These are phyloP conservation scores for Curvularia hawaiiensis DNA, from an alignment of 2,329 filamentous ascomycete species.

Conservation along the genomic window DNA sequence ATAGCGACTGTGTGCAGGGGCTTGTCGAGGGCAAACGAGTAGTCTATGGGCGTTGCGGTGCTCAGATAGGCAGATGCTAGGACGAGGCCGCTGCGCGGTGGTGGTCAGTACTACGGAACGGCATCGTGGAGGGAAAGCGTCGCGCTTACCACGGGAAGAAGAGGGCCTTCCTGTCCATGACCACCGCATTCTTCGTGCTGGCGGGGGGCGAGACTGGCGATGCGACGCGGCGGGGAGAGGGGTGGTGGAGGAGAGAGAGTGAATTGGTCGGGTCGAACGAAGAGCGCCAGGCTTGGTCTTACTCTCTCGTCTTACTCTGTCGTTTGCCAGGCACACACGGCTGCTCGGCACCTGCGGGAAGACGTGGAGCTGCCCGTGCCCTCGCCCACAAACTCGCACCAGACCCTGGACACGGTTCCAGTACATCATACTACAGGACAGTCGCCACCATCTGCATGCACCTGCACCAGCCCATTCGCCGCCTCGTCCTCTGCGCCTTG, in stretches of 20 bases:
- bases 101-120: conserved; percentile 21
- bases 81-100: conserved; percentile 42
- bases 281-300: conserved; percentile 14
- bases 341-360: conserved; percentile 13
- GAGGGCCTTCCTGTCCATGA: conserved; percentile 45
- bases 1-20: conserved; percentile 41
- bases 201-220: conserved; percentile 29
- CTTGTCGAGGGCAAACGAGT: conserved; percentile 46
- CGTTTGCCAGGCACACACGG: conserved; percentile 12
- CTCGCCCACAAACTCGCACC: too few species aligned
- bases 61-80: conserved; percentile 42
- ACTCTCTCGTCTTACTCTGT: not conserved
- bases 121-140: not conserved
- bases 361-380: conserved; percentile 16
- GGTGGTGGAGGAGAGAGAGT: not conserved
- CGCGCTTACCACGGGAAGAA: conserved; percentile 41
- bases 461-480: not conserved
- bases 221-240: conserved; percentile 28
- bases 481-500: not conserved
- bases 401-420: too few species aligned
- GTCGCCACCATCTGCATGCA: not conserved
- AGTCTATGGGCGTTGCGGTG: conserved; percentile 34
- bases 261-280: not conserved
- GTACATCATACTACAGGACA: not conserved
- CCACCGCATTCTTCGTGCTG: conserved; percentile 36